Evolutionary conservation across 495 filamentous ascomycete genomes (phyloP), one percentile per base, ranked within the genome.

Genomic region (Podospora tetraspora): DNA sequence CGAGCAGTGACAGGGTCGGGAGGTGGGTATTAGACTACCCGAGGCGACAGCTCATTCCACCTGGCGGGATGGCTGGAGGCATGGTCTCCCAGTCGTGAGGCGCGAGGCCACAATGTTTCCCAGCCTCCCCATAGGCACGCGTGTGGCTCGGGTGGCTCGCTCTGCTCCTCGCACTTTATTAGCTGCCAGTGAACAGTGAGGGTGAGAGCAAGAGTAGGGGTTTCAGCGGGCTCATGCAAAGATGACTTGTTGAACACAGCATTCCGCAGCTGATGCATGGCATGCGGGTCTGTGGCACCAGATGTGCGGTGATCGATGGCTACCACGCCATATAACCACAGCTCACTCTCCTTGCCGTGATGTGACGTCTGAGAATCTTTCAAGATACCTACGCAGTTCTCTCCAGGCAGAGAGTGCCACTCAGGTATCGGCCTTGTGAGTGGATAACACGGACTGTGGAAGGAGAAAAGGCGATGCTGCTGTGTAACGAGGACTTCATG

Each of bases 1-100:
- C 65, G 58, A 66, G 58, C 11, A 61, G 57, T 27, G 65, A 57
- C 58, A 61, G 65, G 65, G 37, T 30, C 19, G 30, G 65, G 43
- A 60, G 22, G 58, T 61, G 19, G 11, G 22, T 29, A 43, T 66
- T 13, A 61, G 30, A n/a, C 22, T 61, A 29, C 22, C 24, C 57
- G n/a, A 61, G 25, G 30, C 27, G 65, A 66, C 65, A 66, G 57
- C 43, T 30, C 65, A 66, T 21, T 32, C 27, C 24, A 32, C 27
- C 52, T 32, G 19, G 16, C n/a, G 27, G 32, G 10, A 34, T 34
- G 32, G 11, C 32, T 7, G 43, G 43, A 52, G 43, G 43, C 19
- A 19, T 52, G 19, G 43, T n/a, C 43, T 52, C 19, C 16, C 43
- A 19, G 43, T 6, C 43, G 43, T 52, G 34, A 52, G 43, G 43